These are phyloP conservation scores for Raffaelea ambrosiae DNA, from an alignment of 2,329 filamentous ascomycete genomes.

Conservation along the genomic window DNA sequence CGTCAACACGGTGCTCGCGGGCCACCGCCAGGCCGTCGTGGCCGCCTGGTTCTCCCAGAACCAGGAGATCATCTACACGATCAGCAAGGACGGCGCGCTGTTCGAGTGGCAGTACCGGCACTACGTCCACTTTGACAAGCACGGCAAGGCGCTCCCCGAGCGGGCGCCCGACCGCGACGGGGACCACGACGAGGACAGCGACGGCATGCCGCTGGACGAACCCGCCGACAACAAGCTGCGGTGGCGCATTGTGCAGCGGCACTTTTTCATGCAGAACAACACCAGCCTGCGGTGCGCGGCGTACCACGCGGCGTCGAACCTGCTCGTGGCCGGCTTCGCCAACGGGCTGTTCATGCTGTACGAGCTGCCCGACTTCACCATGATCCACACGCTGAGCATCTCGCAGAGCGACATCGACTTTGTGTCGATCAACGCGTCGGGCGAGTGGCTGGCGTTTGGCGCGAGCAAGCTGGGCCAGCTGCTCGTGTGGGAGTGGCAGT, in stretches of 20 bases:
- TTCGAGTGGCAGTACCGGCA: constrained; percentile 84
- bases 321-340: constrained; percentile 95
- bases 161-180: constrained; percentile 24
- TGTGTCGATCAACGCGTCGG: constrained; percentile 86
- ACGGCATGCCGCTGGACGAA: constrained; percentile 52
- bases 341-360: constrained; percentile 91
- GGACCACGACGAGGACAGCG: constrained; percentile 51
- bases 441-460: constrained; percentile 95
- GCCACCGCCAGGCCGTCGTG: constrained; percentile 82
- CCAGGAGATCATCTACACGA: constrained; percentile 91
- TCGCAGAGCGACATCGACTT: constrained; percentile 96
- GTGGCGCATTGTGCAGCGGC: constrained; percentile 84
- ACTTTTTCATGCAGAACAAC: constrained; percentile 90
- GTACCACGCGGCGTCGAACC: constrained; percentile 76
- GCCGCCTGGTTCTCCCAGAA: constrained; percentile 96
- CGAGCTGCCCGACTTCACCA: constrained; percentile 91
- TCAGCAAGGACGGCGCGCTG: constrained; percentile 94
- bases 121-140: constrained; percentile 35
- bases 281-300: constrained; percentile 83
- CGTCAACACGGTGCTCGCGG: constrained; percentile 78
- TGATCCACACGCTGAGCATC: constrained; percentile 87
- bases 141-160: constrained; percentile 27
- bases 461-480: constrained; percentile 91
- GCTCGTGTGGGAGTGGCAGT: constrained; percentile 99
- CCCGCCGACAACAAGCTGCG: constrained; percentile 23